Conservation (phyloP, 371 early-diverging fungal species). For the Circinella minor region DNA sequence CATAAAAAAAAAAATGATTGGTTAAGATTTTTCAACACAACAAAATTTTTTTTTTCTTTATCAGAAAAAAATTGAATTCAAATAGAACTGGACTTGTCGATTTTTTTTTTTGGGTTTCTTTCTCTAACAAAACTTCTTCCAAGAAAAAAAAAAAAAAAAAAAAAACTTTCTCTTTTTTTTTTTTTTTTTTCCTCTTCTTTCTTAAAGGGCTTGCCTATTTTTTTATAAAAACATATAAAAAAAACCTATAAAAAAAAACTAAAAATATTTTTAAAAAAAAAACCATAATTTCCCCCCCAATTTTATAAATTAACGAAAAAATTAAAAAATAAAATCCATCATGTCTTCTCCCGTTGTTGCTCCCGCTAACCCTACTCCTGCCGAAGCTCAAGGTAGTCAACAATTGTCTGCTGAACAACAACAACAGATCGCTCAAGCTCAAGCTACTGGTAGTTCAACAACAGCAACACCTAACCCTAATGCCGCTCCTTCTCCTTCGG, state of each 20-base stretch:
- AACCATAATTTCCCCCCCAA: too few species aligned
- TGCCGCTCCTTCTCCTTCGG: slow-evolving; percentile 42
- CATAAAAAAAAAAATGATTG: too few species aligned
- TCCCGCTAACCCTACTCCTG: slow-evolving; percentile 52
- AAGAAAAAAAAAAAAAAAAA: slow-evolving; percentile 1
- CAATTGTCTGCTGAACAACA: slow-evolving; percentile 62
- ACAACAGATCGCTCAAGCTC: slow-evolving; percentile 64
- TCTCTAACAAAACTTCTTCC: slow-evolving; percentile 8
- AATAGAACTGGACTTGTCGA: too few species aligned
- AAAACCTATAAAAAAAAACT: slow-evolving; percentile 51
- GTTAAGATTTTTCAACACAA: background rate
- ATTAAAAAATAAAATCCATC: slow-evolving; percentile 3
- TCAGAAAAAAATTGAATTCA: background rate
- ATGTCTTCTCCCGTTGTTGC: slow-evolving; percentile 59
- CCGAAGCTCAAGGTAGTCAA: slow-evolving; percentile 48
- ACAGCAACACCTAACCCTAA: slow-evolving; percentile 22
- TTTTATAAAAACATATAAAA: slow-evolving; percentile 18
- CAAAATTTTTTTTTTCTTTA: slow-evolving; percentile 15
- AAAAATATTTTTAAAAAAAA: slow-evolving; percentile 48
- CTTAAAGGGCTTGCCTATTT: slow-evolving; percentile 10
- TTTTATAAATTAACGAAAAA: slow-evolving; percentile 23
- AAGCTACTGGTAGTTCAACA: slow-evolving; percentile 32
- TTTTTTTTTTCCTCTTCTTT: slow-evolving; percentile 18
- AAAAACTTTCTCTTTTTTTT: background rate
- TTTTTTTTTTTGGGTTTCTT: slow-evolving; percentile 10